Evolutionary conservation across 2,329 filamentous ascomycete species (phyloP), one percentile per base, ranked within the genome.

Genomic region (Ustulina deusta): DNA sequence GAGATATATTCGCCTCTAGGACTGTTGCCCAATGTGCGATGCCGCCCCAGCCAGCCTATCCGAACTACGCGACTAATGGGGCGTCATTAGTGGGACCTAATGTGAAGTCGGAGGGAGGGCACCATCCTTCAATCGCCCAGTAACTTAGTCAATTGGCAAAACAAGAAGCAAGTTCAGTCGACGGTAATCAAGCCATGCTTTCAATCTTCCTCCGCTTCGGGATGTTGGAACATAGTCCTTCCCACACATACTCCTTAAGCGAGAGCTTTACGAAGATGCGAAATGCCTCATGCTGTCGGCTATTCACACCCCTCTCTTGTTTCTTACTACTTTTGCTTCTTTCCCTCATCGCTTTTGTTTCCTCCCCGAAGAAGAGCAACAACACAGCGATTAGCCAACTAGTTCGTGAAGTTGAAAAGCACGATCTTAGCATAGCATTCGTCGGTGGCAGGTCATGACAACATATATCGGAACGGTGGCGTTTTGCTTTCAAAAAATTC

Each of bases 1-100:
- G 73, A 5, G 66, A 65, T 46, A 63, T 79, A 13, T 78, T 75
- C 46, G 74, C 77, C 2, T 63, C 72, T 6, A 65, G 72, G 3
- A 67, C 61, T 22, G 69, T 78, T 17, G 52, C 54, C 34, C 69
- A 66, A 49, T 32, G 40, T 54, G n/a, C 65, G 9, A 54, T 72
- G 1, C 66, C 63, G 17, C 63, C 67, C 25, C 72, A 71, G 40
- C 57, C 68, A 5, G 44, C 52, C 10, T 75, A 72, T 25, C n/a
- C 63, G 1, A 65, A 54, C 54, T 74, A 73, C 42, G 65, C 70
- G 29, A 20, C 70, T 15, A 72, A 73, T 11, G 25, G 63, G n/a
- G 62, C 68, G 6, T 36, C 65, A 27, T 48, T 74, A 17, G 15
- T 66, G 13, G 66, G 46, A 13, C 29, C 71, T 3, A 48, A 20